Evolutionary conservation across 1,139 yeast species (phyloP).

Genomic region (Magnusiomyces tetraspermus): DNA sequence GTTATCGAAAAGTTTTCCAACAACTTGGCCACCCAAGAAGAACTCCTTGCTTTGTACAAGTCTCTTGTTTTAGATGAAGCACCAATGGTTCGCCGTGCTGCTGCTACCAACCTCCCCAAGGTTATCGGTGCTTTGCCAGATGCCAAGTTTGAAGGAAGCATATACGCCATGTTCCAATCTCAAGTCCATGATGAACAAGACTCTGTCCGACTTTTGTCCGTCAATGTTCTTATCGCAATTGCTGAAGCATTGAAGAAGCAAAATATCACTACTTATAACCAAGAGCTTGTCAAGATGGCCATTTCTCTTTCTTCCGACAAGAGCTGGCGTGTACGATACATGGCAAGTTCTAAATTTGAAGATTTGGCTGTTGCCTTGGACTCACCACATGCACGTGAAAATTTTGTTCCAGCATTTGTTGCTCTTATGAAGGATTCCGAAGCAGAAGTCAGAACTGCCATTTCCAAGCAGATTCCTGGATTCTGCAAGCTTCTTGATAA

Average conservation of each 20-base stretch:
- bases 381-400: constrained; percentile 43
- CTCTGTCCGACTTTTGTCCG: constrained; percentile 82
- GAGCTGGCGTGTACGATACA: constrained; percentile 97
- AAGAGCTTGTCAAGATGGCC: constrained; percentile 33
- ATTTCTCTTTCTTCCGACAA: constrained; percentile 73
- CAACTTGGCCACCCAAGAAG: constrained; percentile 34
- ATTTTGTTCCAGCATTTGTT: constrained; percentile 62
- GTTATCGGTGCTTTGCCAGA: constrained; percentile 51
- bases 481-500: constrained; percentile 41
- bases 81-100: constrained; percentile 96
- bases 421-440: constrained; percentile 82
- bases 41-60: constrained; percentile 56
- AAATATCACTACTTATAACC: constrained; percentile 23
- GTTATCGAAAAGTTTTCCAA: constrained; percentile 48
- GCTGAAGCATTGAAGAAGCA: constrained; percentile 31
- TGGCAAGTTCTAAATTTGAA: constrained; percentile 90
- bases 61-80: constrained; percentile 81
- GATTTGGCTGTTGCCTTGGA: constrained; percentile 60
- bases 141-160: constrained; percentile 28
- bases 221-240: constrained; percentile 65
- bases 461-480: constrained; percentile 84
- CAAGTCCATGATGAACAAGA: constrained; percentile 86
- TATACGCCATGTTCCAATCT: constrained; percentile 72
- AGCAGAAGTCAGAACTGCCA: constrained; percentile 92
- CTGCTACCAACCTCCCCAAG: constrained; percentile 74